Base-by-base conservation (phyloP, 2,329 filamentous ascomycete species). In the Alternaria sp. region DNA sequence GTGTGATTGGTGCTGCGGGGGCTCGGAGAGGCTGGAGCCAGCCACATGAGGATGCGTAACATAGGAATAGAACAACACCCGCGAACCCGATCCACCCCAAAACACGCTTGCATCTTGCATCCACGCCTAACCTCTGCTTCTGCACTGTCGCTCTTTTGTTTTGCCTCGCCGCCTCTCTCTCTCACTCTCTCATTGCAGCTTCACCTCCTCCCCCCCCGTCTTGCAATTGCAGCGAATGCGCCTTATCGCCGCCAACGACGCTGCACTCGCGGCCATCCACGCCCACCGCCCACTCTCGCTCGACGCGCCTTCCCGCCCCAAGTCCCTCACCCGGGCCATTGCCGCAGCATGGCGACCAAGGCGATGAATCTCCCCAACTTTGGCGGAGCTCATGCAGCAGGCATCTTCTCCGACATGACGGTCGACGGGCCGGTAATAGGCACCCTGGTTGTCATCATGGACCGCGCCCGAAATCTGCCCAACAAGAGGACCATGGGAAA, bases 401-500 rank as follows among this genome's bases (percentile, higher is more conserved):
- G 94, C 75, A 97, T 97, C 78, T 97, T 92, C 81, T 92, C 94
- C 51, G 94, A 97, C 81, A 93, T 97, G 90, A 92, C 90, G 20
- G 87, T 97, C 59, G 94, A 98, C 78, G 95, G 95, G 1, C 94
- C 95, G 4, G 86, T 92, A 62, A 97, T 99, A 74, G 95, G 95
- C 69, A 98, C 94, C 2, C 84, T 99, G 70, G 93, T 99, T 48
- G 87, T 93, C 59, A 90, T 99, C 72, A 88, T 98, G 74, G 95
- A 99, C 82, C 88, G 94, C 69, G 95, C 94, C 54, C 98, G 97
- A 87, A 99, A 99, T 78, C 83, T 99, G 69, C 95, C 95, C 52
- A 99, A 99, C 81, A 85, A 93, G 70, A 97, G 97, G 84, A 95
- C 93, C 6, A 97, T 99, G 84, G 95, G 95, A 57, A 99, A 99